These are phyloP conservation scores for Thelephora terrestris DNA, from an alignment of 1,284 basidiomycete genomes.

Conservation along the genomic window DNA sequence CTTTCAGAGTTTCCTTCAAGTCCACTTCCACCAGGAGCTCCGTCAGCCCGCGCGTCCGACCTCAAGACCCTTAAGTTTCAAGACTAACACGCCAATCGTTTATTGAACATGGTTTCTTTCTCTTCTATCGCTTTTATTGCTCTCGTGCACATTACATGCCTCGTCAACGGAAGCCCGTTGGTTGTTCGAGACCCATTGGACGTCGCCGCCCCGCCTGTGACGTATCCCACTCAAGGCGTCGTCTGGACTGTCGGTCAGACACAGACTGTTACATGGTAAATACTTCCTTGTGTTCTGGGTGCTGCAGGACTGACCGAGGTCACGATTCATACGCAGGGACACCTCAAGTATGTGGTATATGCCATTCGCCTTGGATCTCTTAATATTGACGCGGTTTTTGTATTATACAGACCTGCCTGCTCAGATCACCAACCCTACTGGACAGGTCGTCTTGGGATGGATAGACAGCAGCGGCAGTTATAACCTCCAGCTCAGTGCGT, in stretches of 20 bases:
- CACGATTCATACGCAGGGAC: neutral
- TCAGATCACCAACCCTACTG: slow-evolving; percentile 17
- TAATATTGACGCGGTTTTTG: neutral
- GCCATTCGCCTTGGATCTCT: neutral
- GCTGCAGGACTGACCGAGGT: too few relatives aligned
- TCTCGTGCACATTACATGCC: too few relatives aligned
- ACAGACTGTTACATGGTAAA: slow-evolving; percentile 33
- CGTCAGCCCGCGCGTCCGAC: too few relatives aligned
- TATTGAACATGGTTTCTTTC: too few relatives aligned
- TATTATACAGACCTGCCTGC: slow-evolving; percentile 12
- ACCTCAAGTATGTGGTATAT: slow-evolving; percentile 16
- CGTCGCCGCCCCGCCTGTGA: slow-evolving; percentile 9
- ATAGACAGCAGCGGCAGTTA: slow-evolving; percentile 22
- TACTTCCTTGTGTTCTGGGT: neutral
- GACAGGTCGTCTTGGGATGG: slow-evolving; percentile 31
- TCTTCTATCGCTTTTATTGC: too few relatives aligned
- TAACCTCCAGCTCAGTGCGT: slow-evolving; percentile 32
- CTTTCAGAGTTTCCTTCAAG: too few relatives aligned
- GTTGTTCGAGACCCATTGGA: too few relatives aligned
- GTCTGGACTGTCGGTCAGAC: slow-evolving; percentile 29
- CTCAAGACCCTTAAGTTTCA: too few relatives aligned
- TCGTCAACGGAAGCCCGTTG: too few relatives aligned
- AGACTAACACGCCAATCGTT: too few relatives aligned
- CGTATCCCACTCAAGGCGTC: slow-evolving; percentile 14
- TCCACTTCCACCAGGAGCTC: too few relatives aligned